Evolutionary conservation across 108 stramenopile species (phyloP).

Genomic region (Pseudonitzschia multistriata): DNA sequence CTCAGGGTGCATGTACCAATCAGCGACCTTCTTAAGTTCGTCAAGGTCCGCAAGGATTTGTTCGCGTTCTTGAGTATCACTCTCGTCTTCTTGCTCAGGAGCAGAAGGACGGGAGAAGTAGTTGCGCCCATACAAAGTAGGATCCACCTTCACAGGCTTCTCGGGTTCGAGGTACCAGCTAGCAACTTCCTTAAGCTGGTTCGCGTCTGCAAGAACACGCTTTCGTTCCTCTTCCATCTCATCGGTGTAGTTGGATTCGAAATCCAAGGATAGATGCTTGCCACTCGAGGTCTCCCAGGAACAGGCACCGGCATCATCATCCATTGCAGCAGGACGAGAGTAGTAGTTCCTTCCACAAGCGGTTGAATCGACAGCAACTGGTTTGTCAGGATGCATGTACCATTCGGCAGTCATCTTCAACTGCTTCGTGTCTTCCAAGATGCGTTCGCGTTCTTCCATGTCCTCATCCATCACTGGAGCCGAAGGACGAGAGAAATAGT

Average conservation of each 20-base stretch:
- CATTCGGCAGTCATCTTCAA: slow-evolving; percentile 40
- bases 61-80: slow-evolving; percentile 43
- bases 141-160: slow-evolving; percentile 39
- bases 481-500: slow-evolving; percentile 59
- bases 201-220: slow-evolving; percentile 50
- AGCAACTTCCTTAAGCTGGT: slow-evolving; percentile 54
- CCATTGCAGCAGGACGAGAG: slow-evolving; percentile 28
- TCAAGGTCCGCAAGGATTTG: slow-evolving; percentile 42
- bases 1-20: slow-evolving; percentile 63
- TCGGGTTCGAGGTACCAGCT: slow-evolving; percentile 63
- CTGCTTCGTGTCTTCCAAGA: slow-evolving; percentile 41
- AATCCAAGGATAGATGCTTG: not conserved
- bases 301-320: slow-evolving; percentile 9
- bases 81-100: slow-evolving; percentile 38
- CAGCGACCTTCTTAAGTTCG: slow-evolving; percentile 56
- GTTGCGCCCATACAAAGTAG: slow-evolving; percentile 52
- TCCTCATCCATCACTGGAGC: slow-evolving; percentile 38
- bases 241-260: not conserved
- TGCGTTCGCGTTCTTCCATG: slow-evolving; percentile 36
- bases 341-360: slow-evolving; percentile 60
- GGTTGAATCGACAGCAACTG: slow-evolving; percentile 29
- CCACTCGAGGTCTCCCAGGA: not conserved
- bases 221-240: slow-evolving; percentile 62
- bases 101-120: slow-evolving; percentile 74
- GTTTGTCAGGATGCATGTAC: slow-evolving; percentile 40